A percentile compares a stretch with the other conserved stretches of the same genome.
Conservation (phyloP, 2,329 filamentous ascomycete genomes). For the Aspergillus sp. region DNA sequence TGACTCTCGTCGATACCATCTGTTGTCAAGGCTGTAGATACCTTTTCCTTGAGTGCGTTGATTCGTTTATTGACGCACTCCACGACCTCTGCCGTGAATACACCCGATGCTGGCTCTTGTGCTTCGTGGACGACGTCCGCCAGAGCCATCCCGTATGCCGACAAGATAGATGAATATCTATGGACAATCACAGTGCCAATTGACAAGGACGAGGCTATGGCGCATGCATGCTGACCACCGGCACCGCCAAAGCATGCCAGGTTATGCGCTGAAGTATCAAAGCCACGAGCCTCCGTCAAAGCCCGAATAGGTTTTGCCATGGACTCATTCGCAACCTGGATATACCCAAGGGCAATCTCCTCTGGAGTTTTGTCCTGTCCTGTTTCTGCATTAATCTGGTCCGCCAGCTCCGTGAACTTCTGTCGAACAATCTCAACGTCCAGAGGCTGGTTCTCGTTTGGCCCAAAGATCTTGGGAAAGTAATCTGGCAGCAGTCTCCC, state of each 20-base stretch:
- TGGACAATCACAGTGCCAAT: slow-evolving; percentile 85
- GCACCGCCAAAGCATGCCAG: slow-evolving; percentile 90
- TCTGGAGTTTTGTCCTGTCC: slow-evolving; percentile 44
- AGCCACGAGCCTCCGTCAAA: slow-evolving; percentile 87
- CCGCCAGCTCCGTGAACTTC: slow-evolving; percentile 72
- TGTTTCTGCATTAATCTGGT: slow-evolving; percentile 57
- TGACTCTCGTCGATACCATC: slow-evolving; percentile 31
- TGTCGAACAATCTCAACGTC: slow-evolving; percentile 73
- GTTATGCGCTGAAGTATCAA: slow-evolving; percentile 84
- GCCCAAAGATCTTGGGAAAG: slow-evolving; percentile 94
- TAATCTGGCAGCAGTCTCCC: slow-evolving; percentile 85
- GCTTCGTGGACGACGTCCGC: slow-evolving; percentile 91
- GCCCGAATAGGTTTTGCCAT: slow-evolving; percentile 74
- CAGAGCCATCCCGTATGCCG: slow-evolving; percentile 88
- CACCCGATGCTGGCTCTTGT: slow-evolving; percentile 57
- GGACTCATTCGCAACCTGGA: slow-evolving; percentile 45
- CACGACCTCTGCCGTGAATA: slow-evolving; percentile 49
- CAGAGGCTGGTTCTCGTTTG: slow-evolving; percentile 79
- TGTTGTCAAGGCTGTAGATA: slow-evolving; percentile 22
- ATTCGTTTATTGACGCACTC: slow-evolving; percentile 27
- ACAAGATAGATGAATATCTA: slow-evolving; percentile 85
- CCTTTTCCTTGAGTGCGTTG: slow-evolving; percentile 43
- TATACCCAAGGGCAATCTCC: slow-evolving; percentile 42
- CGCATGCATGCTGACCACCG: slow-evolving; percentile 88
- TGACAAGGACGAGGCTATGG: slow-evolving; percentile 80